A percentile compares a stretch with the other conserved stretches of the same genome.
Conservation (phyloP, 2,329 filamentous ascomycete species). For the Gaeumannomyces tritici region DNA sequence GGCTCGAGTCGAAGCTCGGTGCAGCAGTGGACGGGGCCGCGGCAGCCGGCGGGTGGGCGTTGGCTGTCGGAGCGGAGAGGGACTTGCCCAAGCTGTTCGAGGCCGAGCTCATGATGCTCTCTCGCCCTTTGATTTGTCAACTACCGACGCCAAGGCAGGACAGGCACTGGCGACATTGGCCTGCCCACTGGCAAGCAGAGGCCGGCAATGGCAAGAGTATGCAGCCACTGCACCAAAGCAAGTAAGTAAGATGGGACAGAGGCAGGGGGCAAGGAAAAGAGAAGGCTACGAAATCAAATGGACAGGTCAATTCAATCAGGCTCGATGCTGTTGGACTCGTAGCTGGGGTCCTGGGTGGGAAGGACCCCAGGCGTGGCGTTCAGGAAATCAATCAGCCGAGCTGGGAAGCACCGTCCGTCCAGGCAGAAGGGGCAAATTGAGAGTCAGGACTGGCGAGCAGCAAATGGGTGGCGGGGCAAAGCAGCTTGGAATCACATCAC, state of each 20-base stretch:
- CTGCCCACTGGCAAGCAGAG: background rate
- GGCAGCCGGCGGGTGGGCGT: slow-evolving; percentile 28
- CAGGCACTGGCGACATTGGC: background rate
- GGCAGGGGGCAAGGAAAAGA: background rate
- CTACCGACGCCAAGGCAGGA: background rate
- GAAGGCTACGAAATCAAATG: background rate
- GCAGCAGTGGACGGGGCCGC: slow-evolving; percentile 27
- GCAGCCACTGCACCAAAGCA: background rate
- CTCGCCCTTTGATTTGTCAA: background rate
- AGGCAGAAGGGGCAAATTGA: background rate
- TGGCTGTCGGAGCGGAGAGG: slow-evolving; percentile 29
- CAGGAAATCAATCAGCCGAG: background rate
- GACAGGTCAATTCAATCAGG: background rate
- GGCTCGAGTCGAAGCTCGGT: slow-evolving; percentile 39
- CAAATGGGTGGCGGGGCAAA: slow-evolving; percentile 1
- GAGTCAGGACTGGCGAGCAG: background rate
- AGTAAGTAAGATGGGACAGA: background rate
- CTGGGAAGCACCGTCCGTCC: background rate
- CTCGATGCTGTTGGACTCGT: background rate
- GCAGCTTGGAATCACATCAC: background rate
- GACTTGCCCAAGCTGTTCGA: slow-evolving; percentile 39
- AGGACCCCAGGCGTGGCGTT: slow-evolving; percentile 1
- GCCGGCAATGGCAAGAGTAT: background rate
- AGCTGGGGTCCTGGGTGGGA: background rate
- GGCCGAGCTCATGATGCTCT: slow-evolving; percentile 21